Evolutionary conservation across 371 early-diverging fungal genomes (phyloP).

Genomic region (Synchytrium microbalum): DNA sequence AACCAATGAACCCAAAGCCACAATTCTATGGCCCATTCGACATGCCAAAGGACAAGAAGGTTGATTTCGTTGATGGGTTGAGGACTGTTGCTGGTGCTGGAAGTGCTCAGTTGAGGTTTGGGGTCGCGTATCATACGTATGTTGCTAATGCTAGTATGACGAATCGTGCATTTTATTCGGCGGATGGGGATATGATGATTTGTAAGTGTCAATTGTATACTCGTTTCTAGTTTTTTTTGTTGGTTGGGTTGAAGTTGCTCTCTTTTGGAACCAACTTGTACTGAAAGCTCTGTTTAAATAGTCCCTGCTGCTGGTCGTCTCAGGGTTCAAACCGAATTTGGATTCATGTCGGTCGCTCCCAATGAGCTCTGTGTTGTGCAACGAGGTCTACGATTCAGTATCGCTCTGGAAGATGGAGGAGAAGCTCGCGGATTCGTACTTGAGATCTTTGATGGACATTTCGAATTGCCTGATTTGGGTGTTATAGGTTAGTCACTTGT

Average conservation of each 20-base stretch:
- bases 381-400: constrained; percentile 79
- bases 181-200: constrained; percentile 90
- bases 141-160: constrained; percentile 69
- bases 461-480: constrained; percentile 90
- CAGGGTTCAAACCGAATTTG: constrained; percentile 86
- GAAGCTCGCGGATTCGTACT: constrained; percentile 82
- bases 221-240: neutral
- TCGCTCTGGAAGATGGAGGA: constrained; percentile 72
- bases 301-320: constrained; percentile 88
- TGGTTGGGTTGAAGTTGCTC: neutral
- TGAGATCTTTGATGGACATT: constrained; percentile 81
- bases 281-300: too few species aligned
- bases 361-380: constrained; percentile 89
- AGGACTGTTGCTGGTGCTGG: constrained; percentile 79
- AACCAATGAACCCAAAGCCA: constrained; percentile 71
- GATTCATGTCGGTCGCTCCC: constrained; percentile 72
- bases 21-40: constrained; percentile 89
- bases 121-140: constrained; percentile 82
- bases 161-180: constrained; percentile 68
- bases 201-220: constrained; percentile 51
- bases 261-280: too few species aligned
- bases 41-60: constrained; percentile 42
- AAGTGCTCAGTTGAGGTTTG: constrained; percentile 64
- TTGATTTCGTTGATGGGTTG: constrained; percentile 82
- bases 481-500: constrained; percentile 63